A percentile compares a stretch with the other conserved stretches of the same genome.
Evolutionary conservation across 2,329 filamentous ascomycete genomes (phyloP).

Genomic region (Pyricularia pennisetigena): DNA sequence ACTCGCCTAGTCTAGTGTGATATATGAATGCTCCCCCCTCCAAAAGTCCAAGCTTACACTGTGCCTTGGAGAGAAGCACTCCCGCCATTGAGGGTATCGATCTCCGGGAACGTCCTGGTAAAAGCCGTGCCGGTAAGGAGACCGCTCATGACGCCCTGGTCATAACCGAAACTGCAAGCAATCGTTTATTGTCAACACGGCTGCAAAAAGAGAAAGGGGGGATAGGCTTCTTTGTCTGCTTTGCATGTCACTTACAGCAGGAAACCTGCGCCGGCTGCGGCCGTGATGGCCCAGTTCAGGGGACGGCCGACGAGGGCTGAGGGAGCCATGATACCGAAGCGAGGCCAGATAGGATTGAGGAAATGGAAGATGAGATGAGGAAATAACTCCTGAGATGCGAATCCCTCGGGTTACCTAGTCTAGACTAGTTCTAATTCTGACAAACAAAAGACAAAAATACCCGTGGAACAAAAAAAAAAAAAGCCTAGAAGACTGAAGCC

Average conservation of each 20-base stretch:
- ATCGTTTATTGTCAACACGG: background rate
- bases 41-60: background rate
- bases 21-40: background rate
- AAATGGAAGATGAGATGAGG: background rate
- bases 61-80: background rate
- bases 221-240: background rate
- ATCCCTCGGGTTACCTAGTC: background rate
- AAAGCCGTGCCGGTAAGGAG: background rate
- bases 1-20: background rate
- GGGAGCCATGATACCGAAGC: background rate
- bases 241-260: slow-evolving; percentile 15
- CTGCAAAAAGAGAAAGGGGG: background rate
- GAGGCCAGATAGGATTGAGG: background rate
- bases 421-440: no score
- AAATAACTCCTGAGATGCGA: background rate
- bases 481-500: background rate
- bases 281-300: slow-evolving; percentile 28
- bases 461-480: background rate
- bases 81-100: background rate
- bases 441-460: no score
- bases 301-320: slow-evolving; percentile 18
- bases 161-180: background rate
- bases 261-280: slow-evolving; percentile 24
- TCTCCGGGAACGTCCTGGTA: background rate
- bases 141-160: background rate